phyloP scores from a whole-genome alignment of 1,284 basidiomycete genomes.

The Heterobasidion annosum region DNA sequence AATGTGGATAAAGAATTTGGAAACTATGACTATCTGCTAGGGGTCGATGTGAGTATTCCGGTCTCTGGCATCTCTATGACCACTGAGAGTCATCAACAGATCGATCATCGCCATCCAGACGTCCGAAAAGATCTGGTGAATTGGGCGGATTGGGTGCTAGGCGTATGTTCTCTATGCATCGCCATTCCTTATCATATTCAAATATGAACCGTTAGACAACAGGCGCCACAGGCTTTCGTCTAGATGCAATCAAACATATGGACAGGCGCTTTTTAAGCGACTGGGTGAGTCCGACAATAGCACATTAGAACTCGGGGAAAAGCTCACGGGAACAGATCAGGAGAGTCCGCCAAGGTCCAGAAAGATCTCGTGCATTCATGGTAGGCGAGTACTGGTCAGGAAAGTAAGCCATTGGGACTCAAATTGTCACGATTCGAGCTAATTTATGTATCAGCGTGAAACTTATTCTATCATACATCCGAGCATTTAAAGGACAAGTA shows the following conservation, averaged over 20 bases:
- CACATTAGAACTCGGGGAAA: not conserved
- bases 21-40: constrained; percentile 78
- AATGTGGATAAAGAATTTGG: constrained; percentile 63
- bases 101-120: constrained; percentile 80
- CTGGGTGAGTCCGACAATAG: constrained; percentile 41
- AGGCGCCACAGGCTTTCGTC: constrained; percentile 72
- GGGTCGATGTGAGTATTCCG: constrained; percentile 43
- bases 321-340: constrained; percentile 34
- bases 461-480: constrained; percentile 46
- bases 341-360: constrained; percentile 32
- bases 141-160: constrained; percentile 67
- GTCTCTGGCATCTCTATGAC: not conserved
- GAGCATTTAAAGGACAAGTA: constrained; percentile 55
- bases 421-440: not conserved
- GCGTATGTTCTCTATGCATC: constrained; percentile 29
- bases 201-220: constrained; percentile 45
- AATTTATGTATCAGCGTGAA: constrained; percentile 29
- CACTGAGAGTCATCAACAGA: constrained; percentile 30
- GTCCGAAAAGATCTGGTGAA: constrained; percentile 58
- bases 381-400: constrained; percentile 73
- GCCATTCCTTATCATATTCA: not conserved
- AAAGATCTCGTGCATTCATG: constrained; percentile 46
- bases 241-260: constrained; percentile 87
- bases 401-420: constrained; percentile 34
- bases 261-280: constrained; percentile 54